Percentiles rank a stretch among this genome's conserved stretches.
Evolutionary conservation across 1,139 yeast species (phyloP).

Genomic region (Torulaspora globosa): DNA sequence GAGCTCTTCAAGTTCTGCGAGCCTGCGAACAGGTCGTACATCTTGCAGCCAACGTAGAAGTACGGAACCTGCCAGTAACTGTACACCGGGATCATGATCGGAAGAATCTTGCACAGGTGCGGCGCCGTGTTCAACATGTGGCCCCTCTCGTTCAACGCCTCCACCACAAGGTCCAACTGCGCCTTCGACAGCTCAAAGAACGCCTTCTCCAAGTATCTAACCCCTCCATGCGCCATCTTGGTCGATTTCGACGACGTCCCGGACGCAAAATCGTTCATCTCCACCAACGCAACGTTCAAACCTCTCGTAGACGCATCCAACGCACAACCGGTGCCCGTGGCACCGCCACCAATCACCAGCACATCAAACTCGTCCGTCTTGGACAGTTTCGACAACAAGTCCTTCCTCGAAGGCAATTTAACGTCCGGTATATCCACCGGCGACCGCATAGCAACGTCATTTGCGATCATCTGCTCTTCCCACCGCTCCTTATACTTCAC

Average conservation of each 20-base stretch:
- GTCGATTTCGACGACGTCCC: conserved; percentile 96
- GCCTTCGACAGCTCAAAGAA: conserved; percentile 84
- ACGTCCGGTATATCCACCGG: conserved; percentile 12
- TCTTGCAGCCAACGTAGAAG: conserved; percentile 85
- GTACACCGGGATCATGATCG: conserved; percentile 93
- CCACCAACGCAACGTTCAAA: conserved; percentile 79
- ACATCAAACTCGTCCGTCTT: conserved; percentile 64
- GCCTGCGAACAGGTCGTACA: conserved; percentile 93
- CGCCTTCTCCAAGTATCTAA: conserved; percentile 91
- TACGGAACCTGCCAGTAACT: conserved; percentile 96
- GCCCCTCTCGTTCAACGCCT: conserved; percentile 89
- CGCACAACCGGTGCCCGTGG: conserved; percentile 92
- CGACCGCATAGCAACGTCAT: conserved; percentile 12
- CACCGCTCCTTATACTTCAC: conserved; percentile 12
- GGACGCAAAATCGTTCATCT: conserved; percentile 82
- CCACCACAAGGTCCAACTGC: conserved; percentile 87
- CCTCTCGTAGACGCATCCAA: conserved; percentile 91
- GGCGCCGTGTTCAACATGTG: conserved; percentile 91
- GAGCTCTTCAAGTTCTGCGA: conserved; percentile 77
- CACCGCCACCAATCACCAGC: conserved; percentile 90
- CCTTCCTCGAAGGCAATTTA: conserved; percentile 42
- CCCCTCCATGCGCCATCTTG: conserved; percentile 97
- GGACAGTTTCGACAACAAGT: conserved; percentile 40
- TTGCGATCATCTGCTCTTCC: conserved; percentile 2
- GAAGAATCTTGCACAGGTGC: conserved; percentile 79